Evolutionary conservation across 83 land plant species (phyloP).

Genomic region (Picea abies): DNA sequence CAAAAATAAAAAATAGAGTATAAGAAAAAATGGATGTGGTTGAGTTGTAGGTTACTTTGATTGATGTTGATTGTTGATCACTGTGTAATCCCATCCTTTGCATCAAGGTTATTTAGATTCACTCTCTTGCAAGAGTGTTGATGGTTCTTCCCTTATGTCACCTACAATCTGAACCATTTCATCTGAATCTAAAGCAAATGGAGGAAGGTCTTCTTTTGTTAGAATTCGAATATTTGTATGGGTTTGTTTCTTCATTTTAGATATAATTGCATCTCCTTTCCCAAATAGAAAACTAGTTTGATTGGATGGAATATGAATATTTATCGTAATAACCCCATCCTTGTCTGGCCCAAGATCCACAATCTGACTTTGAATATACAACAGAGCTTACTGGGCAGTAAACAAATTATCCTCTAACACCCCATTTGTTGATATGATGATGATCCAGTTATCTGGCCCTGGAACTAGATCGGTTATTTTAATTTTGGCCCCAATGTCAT

Average conservation of each 20-base stretch:
- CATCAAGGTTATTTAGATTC: too few relatives aligned
- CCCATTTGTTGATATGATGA: conserved; percentile 54
- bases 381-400: conserved; percentile 90
- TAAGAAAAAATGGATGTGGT: too few relatives aligned
- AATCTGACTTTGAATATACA: conserved; percentile 82
- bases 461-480: conserved; percentile 40
- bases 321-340: conserved; percentile 78
- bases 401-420: conserved; percentile 81
- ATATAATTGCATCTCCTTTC: conserved; percentile 50
- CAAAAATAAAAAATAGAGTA: too few relatives aligned
- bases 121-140: too few relatives aligned
- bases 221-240: conserved; percentile 80
- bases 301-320: conserved; percentile 75
- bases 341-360: conserved; percentile 71
- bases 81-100: too few relatives aligned
- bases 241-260: conserved; percentile 64
- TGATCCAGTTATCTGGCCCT: conserved; percentile 60
- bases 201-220: conserved; percentile 70
- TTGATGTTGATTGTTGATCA: too few relatives aligned
- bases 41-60: too few relatives aligned
- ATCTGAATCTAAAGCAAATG: conserved; percentile 59
- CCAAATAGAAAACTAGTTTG: conserved; percentile 76
- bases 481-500: conserved; percentile 73
- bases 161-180: conserved; percentile 92
- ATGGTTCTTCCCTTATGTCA: conserved; percentile 57